Conservation (phyloP, 306 rosid species). For the Arachis stenosperma region DNA sequence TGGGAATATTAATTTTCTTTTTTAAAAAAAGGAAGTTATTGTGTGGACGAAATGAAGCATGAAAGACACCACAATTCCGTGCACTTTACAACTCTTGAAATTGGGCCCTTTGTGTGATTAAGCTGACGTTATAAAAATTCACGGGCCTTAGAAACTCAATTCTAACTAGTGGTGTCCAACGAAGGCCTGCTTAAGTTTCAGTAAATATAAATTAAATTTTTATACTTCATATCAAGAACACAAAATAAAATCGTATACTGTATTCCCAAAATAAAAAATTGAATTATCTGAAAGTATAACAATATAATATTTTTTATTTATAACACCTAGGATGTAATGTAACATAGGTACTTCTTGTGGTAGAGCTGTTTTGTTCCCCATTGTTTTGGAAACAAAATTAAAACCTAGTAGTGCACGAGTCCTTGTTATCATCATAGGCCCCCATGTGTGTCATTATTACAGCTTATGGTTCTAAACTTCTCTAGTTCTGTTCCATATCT, state of each 20-base stretch:
- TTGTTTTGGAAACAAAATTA: conserved; percentile 33
- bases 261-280: too few species aligned
- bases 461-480: neutral
- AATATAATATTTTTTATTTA: too few species aligned
- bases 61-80: conserved; percentile 12
- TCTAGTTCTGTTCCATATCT: conserved; percentile 19
- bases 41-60: neutral
- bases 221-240: neutral
- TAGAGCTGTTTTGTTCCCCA: conserved; percentile 11
- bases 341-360: neutral
- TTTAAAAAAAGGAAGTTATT: neutral
- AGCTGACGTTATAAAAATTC: neutral
- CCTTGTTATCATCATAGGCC: conserved; percentile 7
- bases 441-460: conserved; percentile 36
- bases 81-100: neutral
- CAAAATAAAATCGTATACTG: neutral
- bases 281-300: too few species aligned
- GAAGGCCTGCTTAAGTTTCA: neutral
- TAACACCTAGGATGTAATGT: neutral
- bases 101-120: conserved; percentile 20
- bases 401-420: conserved; percentile 26
- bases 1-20: neutral
- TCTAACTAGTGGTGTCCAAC: neutral
- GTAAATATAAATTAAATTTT: too few species aligned
- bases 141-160: neutral